phyloP scores from a whole-genome alignment of 2,329 filamentous ascomycete genomes.

The Phoma herbarum region DNA sequence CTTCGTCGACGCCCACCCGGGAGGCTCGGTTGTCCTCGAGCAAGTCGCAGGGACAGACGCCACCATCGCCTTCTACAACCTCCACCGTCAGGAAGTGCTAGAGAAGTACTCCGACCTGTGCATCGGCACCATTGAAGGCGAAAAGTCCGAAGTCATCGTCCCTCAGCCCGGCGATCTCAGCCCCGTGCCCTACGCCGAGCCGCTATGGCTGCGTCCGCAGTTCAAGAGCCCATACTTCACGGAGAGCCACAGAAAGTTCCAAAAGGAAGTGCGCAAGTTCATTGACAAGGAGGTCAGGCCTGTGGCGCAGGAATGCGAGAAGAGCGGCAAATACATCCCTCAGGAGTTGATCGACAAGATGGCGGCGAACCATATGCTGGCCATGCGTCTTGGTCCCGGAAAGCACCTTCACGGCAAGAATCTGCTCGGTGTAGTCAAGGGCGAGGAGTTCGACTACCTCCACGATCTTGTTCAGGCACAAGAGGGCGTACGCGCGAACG shows the following conservation, averaged over 20 bases:
- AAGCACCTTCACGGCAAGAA: constrained; percentile 78
- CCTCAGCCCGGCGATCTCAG: constrained; percentile 76
- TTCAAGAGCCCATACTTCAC: constrained; percentile 85
- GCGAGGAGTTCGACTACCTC: constrained; percentile 87
- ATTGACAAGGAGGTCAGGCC: constrained; percentile 74
- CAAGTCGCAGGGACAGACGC: constrained; percentile 85
- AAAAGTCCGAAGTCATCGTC: constrained; percentile 77
- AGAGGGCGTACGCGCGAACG: constrained; percentile 75
- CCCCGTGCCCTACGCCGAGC: constrained; percentile 83
- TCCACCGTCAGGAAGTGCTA: constrained; percentile 90
- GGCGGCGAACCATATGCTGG: constrained; percentile 76
- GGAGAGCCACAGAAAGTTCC: constrained; percentile 74
- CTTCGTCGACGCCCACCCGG: constrained; percentile 85
- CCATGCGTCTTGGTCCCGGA: constrained; percentile 84
- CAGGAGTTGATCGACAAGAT: constrained; percentile 79
- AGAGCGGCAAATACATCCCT: constrained; percentile 73
- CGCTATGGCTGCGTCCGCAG: constrained; percentile 78
- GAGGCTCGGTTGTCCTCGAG: constrained; percentile 78
- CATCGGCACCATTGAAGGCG: constrained; percentile 77
- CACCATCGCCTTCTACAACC: constrained; percentile 86
- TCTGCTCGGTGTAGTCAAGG: constrained; percentile 74
- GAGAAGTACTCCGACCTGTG: constrained; percentile 78
- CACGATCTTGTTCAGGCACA: constrained; percentile 81
- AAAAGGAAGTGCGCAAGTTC: constrained; percentile 75
- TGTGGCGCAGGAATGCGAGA: constrained; percentile 79